Evolutionary conservation across 192 early-diverging fungal species (phyloP).

Genomic region (Coemansia sp.): DNA sequence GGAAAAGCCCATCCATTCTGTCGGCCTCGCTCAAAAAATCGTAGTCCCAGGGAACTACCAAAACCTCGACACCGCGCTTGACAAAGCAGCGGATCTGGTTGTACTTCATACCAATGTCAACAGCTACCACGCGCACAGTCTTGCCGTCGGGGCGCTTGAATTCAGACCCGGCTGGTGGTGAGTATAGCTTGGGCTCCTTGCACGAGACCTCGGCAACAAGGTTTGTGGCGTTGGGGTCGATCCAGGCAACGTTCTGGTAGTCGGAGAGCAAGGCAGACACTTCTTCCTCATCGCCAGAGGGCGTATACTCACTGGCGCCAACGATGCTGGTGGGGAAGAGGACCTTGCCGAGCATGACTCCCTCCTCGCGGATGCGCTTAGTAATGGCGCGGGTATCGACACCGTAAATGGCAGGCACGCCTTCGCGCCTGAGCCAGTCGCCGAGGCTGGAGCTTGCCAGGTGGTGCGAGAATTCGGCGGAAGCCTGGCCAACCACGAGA

Average conservation of each 20-base stretch:
- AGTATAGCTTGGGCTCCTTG: constrained; percentile 75
- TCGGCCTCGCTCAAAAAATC: constrained; percentile 74
- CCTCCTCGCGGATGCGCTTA: constrained; percentile 92
- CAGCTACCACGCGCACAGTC: constrained; percentile 81
- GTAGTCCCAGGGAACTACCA: constrained; percentile 96
- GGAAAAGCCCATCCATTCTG: constrained; percentile 78
- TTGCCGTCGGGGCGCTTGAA: constrained; percentile 54
- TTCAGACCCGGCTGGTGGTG: constrained; percentile 55
- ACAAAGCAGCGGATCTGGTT: constrained; percentile 99
- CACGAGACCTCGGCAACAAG: constrained; percentile 95
- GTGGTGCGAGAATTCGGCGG: constrained; percentile 90
- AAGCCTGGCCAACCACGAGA: constrained; percentile 89
- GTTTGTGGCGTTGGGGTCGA: constrained; percentile 91
- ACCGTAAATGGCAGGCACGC: constrained; percentile 90
- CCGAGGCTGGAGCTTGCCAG: constrained; percentile 82
- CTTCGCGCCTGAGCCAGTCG: constrained; percentile 89
- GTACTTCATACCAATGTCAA: constrained; percentile 99
- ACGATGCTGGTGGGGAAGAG: constrained; percentile 73
- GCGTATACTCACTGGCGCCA: constrained; percentile 28
- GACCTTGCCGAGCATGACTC: constrained; percentile 89
- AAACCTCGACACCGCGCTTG: constrained; percentile 89
- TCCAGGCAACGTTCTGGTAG: constrained; percentile 84
- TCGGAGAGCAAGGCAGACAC: constrained; percentile 59
- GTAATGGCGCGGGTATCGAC: constrained; percentile 96
- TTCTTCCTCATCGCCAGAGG: constrained; percentile 29